These are phyloP conservation scores for Yarrowia osloensis DNA, from an alignment of 805 yeast genomes.

Conservation along the genomic window DNA sequence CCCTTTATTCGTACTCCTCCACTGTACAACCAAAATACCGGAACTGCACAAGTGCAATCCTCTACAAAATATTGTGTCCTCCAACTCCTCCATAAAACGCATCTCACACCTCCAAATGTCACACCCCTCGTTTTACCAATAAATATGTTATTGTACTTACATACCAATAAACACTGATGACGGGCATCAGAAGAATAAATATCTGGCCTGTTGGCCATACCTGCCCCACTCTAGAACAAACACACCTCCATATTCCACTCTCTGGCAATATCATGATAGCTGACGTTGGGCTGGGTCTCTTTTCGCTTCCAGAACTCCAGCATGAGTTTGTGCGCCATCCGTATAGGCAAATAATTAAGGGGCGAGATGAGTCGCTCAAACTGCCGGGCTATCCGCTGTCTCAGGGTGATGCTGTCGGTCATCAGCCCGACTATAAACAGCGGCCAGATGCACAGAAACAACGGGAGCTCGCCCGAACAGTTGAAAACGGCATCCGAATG, in stretches of 20 bases:
- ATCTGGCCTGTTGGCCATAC: not conserved
- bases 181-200: not conserved
- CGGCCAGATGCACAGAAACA: slow-evolving; percentile 29
- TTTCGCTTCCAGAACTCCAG: slow-evolving; percentile 13
- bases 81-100: too few species aligned
- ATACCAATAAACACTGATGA: not conserved
- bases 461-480: slow-evolving; percentile 13
- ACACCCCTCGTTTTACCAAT: not conserved
- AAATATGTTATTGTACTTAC: not conserved
- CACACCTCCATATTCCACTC: slow-evolving; percentile 31
- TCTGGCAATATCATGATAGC: slow-evolving; percentile 20
- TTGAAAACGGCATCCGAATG: slow-evolving; percentile 28
- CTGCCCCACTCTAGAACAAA: not conserved
- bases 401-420: not conserved
- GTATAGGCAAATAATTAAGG: slow-evolving; percentile 14
- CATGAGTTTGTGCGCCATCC: slow-evolving; percentile 15
- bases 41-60: too few species aligned
- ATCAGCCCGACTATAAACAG: slow-evolving; percentile 15
- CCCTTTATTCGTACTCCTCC: too few species aligned
- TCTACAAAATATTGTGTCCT: too few species aligned
- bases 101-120: too few species aligned
- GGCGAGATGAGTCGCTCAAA: slow-evolving; percentile 25
- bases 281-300: not conserved
- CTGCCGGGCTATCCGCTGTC: slow-evolving; percentile 5
- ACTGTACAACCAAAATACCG: too few species aligned